Conservation (phyloP, 2,329 filamentous ascomycete genomes). For the Colletotrichum spinosum region DNA sequence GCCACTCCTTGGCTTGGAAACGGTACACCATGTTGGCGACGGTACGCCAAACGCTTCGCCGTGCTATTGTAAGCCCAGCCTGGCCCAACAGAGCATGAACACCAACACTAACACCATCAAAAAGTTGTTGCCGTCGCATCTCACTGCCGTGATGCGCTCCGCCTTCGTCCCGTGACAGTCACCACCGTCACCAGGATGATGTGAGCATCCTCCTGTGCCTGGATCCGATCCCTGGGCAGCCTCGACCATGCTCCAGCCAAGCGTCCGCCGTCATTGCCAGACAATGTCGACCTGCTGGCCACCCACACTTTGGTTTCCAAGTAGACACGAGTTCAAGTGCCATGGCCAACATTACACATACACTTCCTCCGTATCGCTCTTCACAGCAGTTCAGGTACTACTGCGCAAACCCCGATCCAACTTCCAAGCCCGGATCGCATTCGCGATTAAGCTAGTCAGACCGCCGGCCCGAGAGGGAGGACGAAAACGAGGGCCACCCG, state of each 20-base stretch:
- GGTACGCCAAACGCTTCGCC: too few relatives aligned
- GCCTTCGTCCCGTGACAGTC: constrained; percentile 22
- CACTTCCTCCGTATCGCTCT: too few relatives aligned
- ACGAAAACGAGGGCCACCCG: not conserved
- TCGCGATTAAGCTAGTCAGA: constrained; percentile 19
- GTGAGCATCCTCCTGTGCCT: constrained; percentile 23
- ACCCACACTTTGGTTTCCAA: not conserved
- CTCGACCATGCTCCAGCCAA: constrained; percentile 1
- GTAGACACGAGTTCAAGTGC: too few relatives aligned
- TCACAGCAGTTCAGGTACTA: too few relatives aligned
- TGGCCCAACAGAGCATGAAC: not conserved
- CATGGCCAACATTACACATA: too few relatives aligned
- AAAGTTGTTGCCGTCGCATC: constrained; percentile 26
- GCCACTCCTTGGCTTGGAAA: too few relatives aligned
- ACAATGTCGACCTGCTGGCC: not conserved
- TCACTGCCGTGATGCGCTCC: constrained; percentile 15
- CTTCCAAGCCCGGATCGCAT: constrained; percentile 14
- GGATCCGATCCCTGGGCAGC: constrained; percentile 8
- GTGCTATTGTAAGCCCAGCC: not conserved
- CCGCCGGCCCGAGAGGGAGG: constrained; percentile 1
- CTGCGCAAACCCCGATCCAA: too few relatives aligned
- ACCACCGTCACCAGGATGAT: constrained; percentile 8
- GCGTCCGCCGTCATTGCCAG: not conserved
- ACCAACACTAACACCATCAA: constrained; percentile 1
- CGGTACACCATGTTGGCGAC: too few relatives aligned